Percentiles rank a stretch among this genome's conserved stretches.
phyloP scores from a whole-genome alignment of 2,329 filamentous ascomycete species.

The Scortechinia acanthostroma region DNA sequence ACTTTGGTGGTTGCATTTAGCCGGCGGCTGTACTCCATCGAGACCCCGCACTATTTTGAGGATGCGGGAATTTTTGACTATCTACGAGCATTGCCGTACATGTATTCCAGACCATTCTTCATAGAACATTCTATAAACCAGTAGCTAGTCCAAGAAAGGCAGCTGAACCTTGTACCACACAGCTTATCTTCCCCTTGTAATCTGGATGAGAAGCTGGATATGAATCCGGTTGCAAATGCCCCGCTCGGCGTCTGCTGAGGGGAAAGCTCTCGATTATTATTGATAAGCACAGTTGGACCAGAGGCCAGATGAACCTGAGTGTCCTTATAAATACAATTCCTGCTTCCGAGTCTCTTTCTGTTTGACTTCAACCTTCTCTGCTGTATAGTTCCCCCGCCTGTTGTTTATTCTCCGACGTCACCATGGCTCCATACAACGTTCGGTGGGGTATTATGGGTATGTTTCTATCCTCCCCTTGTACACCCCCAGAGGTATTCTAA shows the following conservation, averaged over 20 bases:
- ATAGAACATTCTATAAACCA: too few species aligned
- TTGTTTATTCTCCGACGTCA: too few species aligned
- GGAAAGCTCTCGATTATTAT: too few species aligned
- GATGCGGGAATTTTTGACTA: too few species aligned
- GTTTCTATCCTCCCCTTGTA: neutral
- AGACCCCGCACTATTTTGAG: too few species aligned
- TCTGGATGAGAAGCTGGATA: neutral
- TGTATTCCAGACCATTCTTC: too few species aligned
- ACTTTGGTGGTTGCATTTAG: neutral
- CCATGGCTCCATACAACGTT: neutral
- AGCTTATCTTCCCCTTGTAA: neutral
- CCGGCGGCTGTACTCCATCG: neutral
- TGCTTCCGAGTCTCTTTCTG: neutral
- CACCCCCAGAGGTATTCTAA: neutral
- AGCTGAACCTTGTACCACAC: neutral
- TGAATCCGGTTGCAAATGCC: neutral
- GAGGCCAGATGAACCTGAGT: too few species aligned
- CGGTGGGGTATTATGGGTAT: constrained; percentile 1
- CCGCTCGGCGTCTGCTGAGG: too few species aligned
- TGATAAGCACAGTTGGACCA: too few species aligned
- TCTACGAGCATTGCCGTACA: too few species aligned
- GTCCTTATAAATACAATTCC: neutral
- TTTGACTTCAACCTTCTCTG: neutral
- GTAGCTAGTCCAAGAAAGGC: neutral
- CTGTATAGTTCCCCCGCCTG: too few species aligned